Evolutionary conservation across 2,329 filamentous ascomycete genomes (phyloP).

Genomic region (Fusarium tupiense): DNA sequence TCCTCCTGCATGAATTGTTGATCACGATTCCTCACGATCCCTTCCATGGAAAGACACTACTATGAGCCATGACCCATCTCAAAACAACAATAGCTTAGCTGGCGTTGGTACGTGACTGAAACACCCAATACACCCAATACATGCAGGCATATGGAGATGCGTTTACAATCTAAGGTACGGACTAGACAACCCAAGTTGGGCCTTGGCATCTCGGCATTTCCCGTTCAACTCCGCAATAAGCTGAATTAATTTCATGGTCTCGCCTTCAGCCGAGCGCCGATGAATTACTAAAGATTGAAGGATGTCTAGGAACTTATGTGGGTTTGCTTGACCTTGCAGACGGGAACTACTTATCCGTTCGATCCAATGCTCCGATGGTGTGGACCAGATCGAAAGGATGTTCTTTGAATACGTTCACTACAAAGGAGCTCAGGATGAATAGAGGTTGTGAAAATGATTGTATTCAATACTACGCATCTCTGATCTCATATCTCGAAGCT

Average conservation of each 20-base stretch:
- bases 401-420: not conserved
- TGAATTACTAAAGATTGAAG: not conserved
- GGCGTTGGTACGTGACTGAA: not conserved
- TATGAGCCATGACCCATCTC: not conserved
- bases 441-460: not conserved
- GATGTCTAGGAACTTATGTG: not conserved
- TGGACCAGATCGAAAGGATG: not conserved
- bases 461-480: not conserved
- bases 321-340: not conserved
- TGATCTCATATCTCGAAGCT: not conserved
- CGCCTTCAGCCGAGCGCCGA: not conserved
- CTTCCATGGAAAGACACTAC: not conserved
- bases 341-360: not conserved
- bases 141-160: not conserved
- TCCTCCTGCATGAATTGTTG: constrained; percentile 4
- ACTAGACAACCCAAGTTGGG: not conserved
- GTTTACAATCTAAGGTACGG: not conserved
- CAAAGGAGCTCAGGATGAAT: not conserved
- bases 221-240: not conserved
- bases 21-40: constrained; percentile 8
- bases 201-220: constrained; percentile 1
- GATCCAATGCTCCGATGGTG: not conserved
- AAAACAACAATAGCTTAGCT: not conserved
- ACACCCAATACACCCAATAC: constrained; percentile 19
- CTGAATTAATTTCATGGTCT: not conserved